Conservation (phyloP, 441 rosid species). For the Caryocar brasiliense region DNA sequence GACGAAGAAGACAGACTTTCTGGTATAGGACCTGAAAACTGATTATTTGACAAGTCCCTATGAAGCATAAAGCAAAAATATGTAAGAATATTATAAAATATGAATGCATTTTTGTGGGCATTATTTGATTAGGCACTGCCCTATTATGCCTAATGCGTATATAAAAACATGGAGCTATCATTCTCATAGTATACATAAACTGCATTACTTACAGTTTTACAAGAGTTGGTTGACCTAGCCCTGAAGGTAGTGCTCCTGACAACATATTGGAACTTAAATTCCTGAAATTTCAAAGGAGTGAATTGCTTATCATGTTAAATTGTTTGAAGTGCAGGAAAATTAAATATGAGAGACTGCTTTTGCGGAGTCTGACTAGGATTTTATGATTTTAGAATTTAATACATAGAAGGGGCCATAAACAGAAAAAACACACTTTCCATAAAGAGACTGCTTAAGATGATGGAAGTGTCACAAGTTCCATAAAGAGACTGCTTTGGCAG, state of each 20-base stretch:
- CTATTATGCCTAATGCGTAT: background rate
- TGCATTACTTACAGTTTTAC: conserved; percentile 55
- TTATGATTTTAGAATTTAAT: too few relatives aligned
- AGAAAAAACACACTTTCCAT: too few relatives aligned
- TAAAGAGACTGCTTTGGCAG: too few relatives aligned
- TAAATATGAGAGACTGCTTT: background rate
- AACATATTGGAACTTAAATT: conserved; percentile 78
- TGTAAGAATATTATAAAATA: background rate
- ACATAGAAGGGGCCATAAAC: too few relatives aligned
- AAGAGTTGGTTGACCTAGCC: conserved; percentile 74
- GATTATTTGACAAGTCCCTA: conserved; percentile 82
- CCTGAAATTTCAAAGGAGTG: conserved; percentile 29
- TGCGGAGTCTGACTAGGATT: too few relatives aligned
- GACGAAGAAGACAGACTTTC: conserved; percentile 60
- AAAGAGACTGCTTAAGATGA: too few relatives aligned
- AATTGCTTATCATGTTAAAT: background rate
- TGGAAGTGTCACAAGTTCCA: too few relatives aligned
- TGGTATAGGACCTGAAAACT: conserved; percentile 71
- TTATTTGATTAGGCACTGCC: background rate
- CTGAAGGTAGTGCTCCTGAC: conserved; percentile 60
- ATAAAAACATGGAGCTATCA: too few relatives aligned
- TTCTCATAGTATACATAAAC: background rate
- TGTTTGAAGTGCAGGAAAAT: background rate
- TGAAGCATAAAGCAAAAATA: conserved; percentile 12
- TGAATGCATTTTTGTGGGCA: background rate